Percentiles rank a stretch among this genome's conserved stretches.
phyloP scores from a whole-genome alignment of 2,329 filamentous ascomycete genomes.

The Rutstroemia sp. region DNA sequence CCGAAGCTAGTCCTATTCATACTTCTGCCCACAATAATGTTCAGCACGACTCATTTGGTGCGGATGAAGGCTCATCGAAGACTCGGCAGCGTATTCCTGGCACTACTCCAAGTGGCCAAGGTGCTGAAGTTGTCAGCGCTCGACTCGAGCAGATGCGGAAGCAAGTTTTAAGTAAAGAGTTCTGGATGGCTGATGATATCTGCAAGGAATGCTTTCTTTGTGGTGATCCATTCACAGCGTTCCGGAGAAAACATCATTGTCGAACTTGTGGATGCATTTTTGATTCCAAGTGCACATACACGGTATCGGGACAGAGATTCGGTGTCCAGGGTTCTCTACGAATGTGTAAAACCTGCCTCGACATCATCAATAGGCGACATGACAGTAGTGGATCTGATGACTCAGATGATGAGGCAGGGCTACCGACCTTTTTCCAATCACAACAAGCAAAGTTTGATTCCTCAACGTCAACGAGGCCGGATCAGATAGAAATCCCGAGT shows the following conservation, averaged over 20 bases:
- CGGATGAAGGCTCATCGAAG: conserved; percentile 32
- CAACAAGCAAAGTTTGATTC: conserved; percentile 41
- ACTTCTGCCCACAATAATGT: conserved; percentile 52
- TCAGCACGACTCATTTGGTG: conserved; percentile 48
- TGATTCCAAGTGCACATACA: conserved; percentile 88
- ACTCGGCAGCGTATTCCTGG: conserved; percentile 46
- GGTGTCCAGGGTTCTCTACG: conserved; percentile 77
- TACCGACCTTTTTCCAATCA: conserved; percentile 54
- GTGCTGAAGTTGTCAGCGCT: conserved; percentile 51
- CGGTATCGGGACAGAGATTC: conserved; percentile 83
- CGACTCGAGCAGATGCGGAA: conserved; percentile 68
- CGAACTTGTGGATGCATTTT: conserved; percentile 97
- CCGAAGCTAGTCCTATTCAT: conserved; percentile 49
- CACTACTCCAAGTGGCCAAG: conserved; percentile 48
- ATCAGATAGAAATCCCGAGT: conserved; percentile 32
- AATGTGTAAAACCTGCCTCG: conserved; percentile 88
- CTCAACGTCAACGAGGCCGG: conserved; percentile 31
- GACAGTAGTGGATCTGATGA: conserved; percentile 84
- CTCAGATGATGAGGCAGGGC: conserved; percentile 68
- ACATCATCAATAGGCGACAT: conserved; percentile 82
- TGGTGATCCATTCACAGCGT: conserved; percentile 83
- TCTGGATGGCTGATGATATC: conserved; percentile 99
- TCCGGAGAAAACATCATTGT: conserved; percentile 94
- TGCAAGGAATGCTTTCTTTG: conserved; percentile 96
- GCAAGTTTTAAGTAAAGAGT: conserved; percentile 87